Evolutionary conservation across 2,329 filamentous ascomycete genomes (phyloP).

Genomic region (Neofusicoccum sp.): DNA sequence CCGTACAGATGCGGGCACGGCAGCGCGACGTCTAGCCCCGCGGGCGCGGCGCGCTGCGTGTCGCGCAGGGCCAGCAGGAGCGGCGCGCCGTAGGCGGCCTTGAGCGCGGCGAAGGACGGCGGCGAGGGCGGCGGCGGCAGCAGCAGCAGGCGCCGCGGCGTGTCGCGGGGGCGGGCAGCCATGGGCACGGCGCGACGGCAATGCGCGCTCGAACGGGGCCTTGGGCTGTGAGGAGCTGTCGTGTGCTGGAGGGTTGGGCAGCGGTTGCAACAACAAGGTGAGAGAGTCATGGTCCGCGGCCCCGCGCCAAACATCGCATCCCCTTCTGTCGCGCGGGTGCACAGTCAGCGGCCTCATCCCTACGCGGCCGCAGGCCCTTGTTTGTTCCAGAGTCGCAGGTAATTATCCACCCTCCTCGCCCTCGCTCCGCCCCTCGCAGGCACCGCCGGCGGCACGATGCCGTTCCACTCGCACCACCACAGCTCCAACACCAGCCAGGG

Average conservation of each 20-base stretch:
- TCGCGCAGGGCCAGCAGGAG: constrained; percentile 43
- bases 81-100: constrained; percentile 43
- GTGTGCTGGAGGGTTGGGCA: background rate
- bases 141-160: constrained; percentile 36
- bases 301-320: constrained; percentile 9
- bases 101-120: constrained; percentile 40
- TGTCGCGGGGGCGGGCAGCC: constrained; percentile 15
- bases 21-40: constrained; percentile 59
- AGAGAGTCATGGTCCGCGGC: background rate
- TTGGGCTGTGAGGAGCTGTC: background rate
- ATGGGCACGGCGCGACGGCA: background rate
- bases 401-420: background rate
- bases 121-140: constrained; percentile 45
- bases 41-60: constrained; percentile 37
- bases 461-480: constrained; percentile 37
- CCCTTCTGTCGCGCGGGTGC: constrained; percentile 1
- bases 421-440: constrained; percentile 1
- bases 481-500: constrained; percentile 27
- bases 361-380: constrained; percentile 10
- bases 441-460: constrained; percentile 27
- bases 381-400: constrained; percentile 18
- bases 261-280: background rate
- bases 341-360: constrained; percentile 19
- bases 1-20: constrained; percentile 61
- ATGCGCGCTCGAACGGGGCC: background rate